A percentile compares a stretch with the other conserved stretches of the same genome.
These are phyloP conservation scores for Phytophthora pini DNA, from an alignment of 352 stramenopile species.

Conservation along the genomic window DNA sequence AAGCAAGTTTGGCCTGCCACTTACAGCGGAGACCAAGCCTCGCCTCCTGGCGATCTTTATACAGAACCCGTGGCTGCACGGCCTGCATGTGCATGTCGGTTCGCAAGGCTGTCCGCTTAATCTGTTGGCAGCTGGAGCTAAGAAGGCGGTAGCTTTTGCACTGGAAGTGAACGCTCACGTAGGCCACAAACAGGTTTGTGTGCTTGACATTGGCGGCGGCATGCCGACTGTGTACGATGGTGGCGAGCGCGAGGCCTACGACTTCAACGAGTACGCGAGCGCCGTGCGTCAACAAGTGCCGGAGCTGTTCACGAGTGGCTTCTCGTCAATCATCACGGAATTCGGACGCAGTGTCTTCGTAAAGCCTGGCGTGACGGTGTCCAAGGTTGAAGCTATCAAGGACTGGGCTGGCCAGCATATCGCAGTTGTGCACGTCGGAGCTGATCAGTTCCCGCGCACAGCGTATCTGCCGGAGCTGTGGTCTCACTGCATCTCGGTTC, in stretches of 20 bases:
- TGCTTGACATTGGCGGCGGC: conserved; percentile 93
- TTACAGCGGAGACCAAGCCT: conserved; percentile 61
- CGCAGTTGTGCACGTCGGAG: conserved; percentile 88
- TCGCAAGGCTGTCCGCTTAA: conserved; percentile 89
- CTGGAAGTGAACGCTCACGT: conserved; percentile 73
- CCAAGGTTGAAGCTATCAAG: conserved; percentile 91
- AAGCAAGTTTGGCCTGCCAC: conserved; percentile 93
- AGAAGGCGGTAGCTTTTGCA: conserved; percentile 80
- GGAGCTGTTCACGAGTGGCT: conserved; percentile 84
- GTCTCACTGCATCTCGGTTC: conserved; percentile 85
- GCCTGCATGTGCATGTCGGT: conserved; percentile 91
- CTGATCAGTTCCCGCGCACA: conserved; percentile 90
- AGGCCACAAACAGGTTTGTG: conserved; percentile 65
- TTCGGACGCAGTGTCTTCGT: conserved; percentile 90
- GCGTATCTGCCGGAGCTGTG: conserved; percentile 87
- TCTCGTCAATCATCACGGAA: conserved; percentile 91
- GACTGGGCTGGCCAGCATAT: conserved; percentile 82
- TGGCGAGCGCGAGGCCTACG: conserved; percentile 64
- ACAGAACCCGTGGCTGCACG: conserved; percentile 85
- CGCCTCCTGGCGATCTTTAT: conserved; percentile 63
- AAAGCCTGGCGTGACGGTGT: conserved; percentile 88
- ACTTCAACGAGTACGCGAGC: conserved; percentile 85
- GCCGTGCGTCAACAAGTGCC: conserved; percentile 71
- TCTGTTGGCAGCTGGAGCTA: conserved; percentile 80
- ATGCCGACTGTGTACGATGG: conserved; percentile 90